Evolutionary conservation across 2,329 filamentous ascomycete species (phyloP).

Genomic region (Stemphylium vesicarium): DNA sequence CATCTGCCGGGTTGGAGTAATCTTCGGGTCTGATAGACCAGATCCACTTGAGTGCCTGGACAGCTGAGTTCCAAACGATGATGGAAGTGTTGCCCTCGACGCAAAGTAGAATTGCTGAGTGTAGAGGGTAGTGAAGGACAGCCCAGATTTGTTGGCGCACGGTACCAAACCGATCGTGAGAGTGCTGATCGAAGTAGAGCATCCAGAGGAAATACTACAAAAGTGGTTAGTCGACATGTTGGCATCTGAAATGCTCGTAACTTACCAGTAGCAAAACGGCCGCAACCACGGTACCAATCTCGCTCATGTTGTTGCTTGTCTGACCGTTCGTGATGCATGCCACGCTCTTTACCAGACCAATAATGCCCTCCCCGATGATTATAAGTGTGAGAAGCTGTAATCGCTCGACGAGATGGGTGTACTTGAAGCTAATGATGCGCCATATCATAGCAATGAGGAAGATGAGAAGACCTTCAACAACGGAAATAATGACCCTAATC

Average conservation of each 20-base stretch:
- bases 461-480: constrained; percentile 28
- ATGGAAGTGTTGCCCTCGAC: constrained; percentile 58
- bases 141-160: constrained; percentile 65
- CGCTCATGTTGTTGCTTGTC: constrained; percentile 22
- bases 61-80: constrained; percentile 34
- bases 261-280: constrained; percentile 26
- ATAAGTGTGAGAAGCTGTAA: constrained; percentile 67
- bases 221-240: background rate
- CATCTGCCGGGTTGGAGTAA: constrained; percentile 20
- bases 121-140: constrained; percentile 64
- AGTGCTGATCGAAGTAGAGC: constrained; percentile 63
- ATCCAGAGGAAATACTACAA: constrained; percentile 62
- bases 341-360: constrained; percentile 57
- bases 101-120: constrained; percentile 65
- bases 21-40: constrained; percentile 23
- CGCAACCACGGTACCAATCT: constrained; percentile 29
- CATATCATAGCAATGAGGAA: constrained; percentile 46
- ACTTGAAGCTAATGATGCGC: constrained; percentile 62
- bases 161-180: constrained; percentile 53
- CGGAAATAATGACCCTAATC: constrained; percentile 25
- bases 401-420: constrained; percentile 65
- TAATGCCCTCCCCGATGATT: constrained; percentile 68
- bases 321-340: constrained; percentile 33
- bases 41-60: constrained; percentile 30
- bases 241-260: too few relatives aligned